These are phyloP conservation scores for Arxiozyma slooffiae DNA, from an alignment of 1,139 yeast genomes.

Conservation along the genomic window DNA sequence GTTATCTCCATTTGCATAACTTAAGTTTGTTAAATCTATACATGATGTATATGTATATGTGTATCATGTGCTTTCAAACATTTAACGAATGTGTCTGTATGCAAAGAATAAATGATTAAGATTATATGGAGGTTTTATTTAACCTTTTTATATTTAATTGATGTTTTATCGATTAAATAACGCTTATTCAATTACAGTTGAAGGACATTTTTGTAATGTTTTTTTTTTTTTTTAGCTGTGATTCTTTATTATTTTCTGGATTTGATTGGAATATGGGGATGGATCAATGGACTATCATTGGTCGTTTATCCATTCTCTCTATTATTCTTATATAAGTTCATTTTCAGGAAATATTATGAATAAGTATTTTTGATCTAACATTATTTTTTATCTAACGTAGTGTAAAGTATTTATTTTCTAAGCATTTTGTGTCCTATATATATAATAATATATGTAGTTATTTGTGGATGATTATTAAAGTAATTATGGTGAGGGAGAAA, in stretches of 20 bases:
- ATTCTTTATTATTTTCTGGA: background rate
- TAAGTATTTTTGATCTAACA: background rate
- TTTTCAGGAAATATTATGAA: background rate
- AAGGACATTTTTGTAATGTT: background rate
- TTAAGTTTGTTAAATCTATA: conserved; percentile 33
- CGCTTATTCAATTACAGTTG: background rate
- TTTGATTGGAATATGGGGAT: background rate
- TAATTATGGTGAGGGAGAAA: too few species aligned
- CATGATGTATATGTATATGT: background rate
- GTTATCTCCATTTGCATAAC: conserved; percentile 29
- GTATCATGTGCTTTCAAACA: conserved; percentile 4
- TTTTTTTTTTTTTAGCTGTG: background rate
- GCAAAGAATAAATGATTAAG: conserved; percentile 28
- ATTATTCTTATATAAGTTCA: background rate
- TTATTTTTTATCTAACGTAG: too few species aligned
- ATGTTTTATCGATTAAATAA: conserved; percentile 1
- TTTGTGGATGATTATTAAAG: too few species aligned
- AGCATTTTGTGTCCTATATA: too few species aligned
- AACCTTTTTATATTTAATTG: background rate
- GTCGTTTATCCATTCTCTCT: background rate
- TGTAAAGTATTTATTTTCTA: too few species aligned
- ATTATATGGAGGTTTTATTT: background rate
- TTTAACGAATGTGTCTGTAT: conserved; percentile 38
- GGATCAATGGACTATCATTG: background rate
- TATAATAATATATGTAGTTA: too few species aligned